phyloP scores from a whole-genome alignment of 164 flowering plant genomes.

The Chloranthus sessilifolius region DNA sequence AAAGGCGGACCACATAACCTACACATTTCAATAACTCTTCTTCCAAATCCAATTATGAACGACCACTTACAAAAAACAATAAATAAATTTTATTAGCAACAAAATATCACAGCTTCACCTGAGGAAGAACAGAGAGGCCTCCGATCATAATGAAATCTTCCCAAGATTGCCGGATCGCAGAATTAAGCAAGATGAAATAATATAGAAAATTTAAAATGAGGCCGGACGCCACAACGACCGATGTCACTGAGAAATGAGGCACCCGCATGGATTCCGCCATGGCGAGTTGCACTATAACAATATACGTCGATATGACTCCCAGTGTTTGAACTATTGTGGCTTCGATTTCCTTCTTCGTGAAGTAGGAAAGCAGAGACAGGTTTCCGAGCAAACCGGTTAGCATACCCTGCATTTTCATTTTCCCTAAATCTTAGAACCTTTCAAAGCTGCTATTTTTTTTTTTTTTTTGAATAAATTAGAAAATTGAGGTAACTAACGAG shows the following conservation, averaged over 20 bases:
- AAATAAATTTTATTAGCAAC: no score
- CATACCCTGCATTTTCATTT: no score
- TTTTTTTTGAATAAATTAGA: no score
- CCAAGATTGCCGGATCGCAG: constrained; percentile 61
- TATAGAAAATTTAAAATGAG: constrained; percentile 60
- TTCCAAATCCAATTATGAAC: neutral
- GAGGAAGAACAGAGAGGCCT: constrained; percentile 79
- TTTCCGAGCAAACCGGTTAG: constrained; percentile 85
- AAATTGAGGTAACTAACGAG: no score
- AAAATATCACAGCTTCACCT: no score
- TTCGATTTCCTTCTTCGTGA: constrained; percentile 72
- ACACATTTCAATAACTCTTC: neutral
- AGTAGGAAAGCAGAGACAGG: constrained; percentile 74
- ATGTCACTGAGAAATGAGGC: constrained; percentile 42
- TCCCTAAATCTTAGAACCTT: no score
- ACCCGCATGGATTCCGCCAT: constrained; percentile 85
- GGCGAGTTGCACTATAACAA: constrained; percentile 64
- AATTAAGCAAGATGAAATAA: constrained; percentile 47
- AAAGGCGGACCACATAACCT: constrained; percentile 15
- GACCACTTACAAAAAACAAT: constrained; percentile 36
- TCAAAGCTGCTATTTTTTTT: no score
- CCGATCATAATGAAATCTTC: constrained; percentile 84
- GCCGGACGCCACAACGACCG: constrained; percentile 55
- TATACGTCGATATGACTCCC: constrained; percentile 61
- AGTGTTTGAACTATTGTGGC: constrained; percentile 71